Base-by-base conservation (phyloP, 441 rosid genomes). In the Croton setiger region DNA sequence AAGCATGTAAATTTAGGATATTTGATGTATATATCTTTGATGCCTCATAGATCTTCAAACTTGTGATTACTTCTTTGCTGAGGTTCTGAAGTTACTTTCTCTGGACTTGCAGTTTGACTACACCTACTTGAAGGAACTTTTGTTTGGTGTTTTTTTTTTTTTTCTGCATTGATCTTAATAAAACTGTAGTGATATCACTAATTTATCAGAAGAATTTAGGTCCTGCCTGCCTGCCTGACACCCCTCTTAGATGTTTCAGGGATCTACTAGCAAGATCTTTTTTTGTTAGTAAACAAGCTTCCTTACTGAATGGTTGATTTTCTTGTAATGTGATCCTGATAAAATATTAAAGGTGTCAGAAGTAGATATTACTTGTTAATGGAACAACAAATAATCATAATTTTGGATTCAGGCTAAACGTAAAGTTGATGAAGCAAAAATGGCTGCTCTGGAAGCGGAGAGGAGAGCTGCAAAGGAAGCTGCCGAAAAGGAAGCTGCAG, bases 391-490 rank as follows among this genome's bases (percentile, higher is more conserved):
- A 56, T 71, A 17, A 66, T 59, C 56, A 33, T 5, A 15, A 65
- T 48, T 63, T 64, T 68, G 65, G 77, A 75, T 83, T 79, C 85
- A 77, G 84, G 92, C 89, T 72, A 90, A 83, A 80, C 75, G 68
- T 63, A 89, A 83, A 88, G 84, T 78, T 68, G 99, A 94, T 76
- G 92, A 90, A 81, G 90, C 87, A 64, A 89, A 81, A 78, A 78
- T 76, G 69, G 78, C 71, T 72, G 87, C 87, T 71, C 63, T 82
- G 74, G 96, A 89, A 87, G 89, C 81, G 69, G 92, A 89, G 80
- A 86, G 80, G 72, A 83, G 76, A 76, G 85, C 84, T 55, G 87
- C 90, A 64, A 80, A 88, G 83, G 89, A 85, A 85, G 80, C 79
- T 49, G 92, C 85, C 36, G 86, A 86, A 67, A 87, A 69, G 79